Evolutionary conservation across 805 yeast species (phyloP), one percentile per base, ranked within the genome.

Genomic region (Blastobotrys mokoenaii): DNA sequence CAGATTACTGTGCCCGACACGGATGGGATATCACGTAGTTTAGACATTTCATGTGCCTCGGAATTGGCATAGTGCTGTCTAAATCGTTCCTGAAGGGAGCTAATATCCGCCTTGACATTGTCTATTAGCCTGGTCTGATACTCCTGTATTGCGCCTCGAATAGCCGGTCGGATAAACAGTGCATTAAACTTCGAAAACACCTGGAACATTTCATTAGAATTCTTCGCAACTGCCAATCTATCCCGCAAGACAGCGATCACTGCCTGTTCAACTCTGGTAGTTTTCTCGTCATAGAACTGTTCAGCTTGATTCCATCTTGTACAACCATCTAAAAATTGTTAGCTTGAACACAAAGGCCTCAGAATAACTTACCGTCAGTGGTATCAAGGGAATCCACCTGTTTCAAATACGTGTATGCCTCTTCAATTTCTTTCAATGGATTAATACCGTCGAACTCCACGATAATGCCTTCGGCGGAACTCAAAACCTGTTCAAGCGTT

Each of bases 71-170:
- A 61, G 43, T 67, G 74, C 12, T 58, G 52, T 2, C 62, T 34
- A 38, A 70, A 67, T 33, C 66, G 69, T 1, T 54, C 52, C 46
- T 74, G 77, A 3, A 80, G 61, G 7, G 56, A 55, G 0, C 52
- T 40, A 2, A 81, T 60, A 40, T 79, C 84, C 1, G 50, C 41
- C 47, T 75, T 76, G 5, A 79, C 72, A 25, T 71, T 68, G 3
- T 60, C 62, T 2, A 81, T 58, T 6, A 83, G 58, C 33, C 68
- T 68, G 1, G 72, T 62, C 52, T 80, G 86, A 50, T 76, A 78
- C 46, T 77, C 82, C 45, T 74, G 78, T 33, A 80, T 64, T 0
- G 82, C 77, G n/a, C 70, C 69, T 40, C 81, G 65, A 9, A 82
- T 69, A 30, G 73, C 65, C 1, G 82, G 79, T 15, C 83, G 67